These are phyloP conservation scores for Neoboletus subvelutipes DNA, from an alignment of 768 basidiomycete genomes.

Conservation along the genomic window DNA sequence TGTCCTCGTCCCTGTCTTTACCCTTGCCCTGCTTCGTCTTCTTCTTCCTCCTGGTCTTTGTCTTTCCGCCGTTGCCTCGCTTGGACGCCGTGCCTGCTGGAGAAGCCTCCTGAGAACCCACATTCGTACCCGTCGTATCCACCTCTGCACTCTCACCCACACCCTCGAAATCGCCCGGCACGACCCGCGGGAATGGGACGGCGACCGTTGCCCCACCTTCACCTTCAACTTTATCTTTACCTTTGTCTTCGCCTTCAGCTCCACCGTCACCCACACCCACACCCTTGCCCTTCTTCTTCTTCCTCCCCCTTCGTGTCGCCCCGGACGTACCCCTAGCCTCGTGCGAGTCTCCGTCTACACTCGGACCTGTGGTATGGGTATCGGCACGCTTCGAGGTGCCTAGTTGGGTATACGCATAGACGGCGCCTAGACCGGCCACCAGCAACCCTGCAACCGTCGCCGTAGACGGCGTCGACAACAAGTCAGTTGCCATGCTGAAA, in stretches of 20 bases:
- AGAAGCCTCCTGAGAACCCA: neutral
- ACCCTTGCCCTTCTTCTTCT: neutral
- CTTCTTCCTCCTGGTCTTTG: conserved; percentile 48
- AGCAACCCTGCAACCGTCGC: conserved; percentile 35
- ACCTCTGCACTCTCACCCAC: neutral
- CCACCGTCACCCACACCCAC: neutral
- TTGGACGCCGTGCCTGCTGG: conserved; percentile 14
- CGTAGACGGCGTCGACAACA: conserved; percentile 38
- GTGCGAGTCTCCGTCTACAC: neutral
- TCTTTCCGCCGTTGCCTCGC: conserved; percentile 29
- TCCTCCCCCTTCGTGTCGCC: neutral
- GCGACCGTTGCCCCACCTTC: neutral
- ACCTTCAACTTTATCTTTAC: neutral
- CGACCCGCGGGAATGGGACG: neutral
- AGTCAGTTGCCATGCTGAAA: conserved; percentile 37
- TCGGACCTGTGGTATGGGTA: neutral
- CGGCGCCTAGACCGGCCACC: conserved; percentile 18
- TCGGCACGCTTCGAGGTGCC: neutral
- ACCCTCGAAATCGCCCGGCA: conserved; percentile 19
- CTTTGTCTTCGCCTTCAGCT: neutral
- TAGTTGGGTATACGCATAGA: conserved; percentile 17
- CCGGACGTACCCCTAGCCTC: neutral
- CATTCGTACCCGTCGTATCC: neutral
- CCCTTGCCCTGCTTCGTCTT: neutral
- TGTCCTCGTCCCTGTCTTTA: neutral